phyloP scores from a whole-genome alignment of 345 rosid species.

The Adansonia digitata region DNA sequence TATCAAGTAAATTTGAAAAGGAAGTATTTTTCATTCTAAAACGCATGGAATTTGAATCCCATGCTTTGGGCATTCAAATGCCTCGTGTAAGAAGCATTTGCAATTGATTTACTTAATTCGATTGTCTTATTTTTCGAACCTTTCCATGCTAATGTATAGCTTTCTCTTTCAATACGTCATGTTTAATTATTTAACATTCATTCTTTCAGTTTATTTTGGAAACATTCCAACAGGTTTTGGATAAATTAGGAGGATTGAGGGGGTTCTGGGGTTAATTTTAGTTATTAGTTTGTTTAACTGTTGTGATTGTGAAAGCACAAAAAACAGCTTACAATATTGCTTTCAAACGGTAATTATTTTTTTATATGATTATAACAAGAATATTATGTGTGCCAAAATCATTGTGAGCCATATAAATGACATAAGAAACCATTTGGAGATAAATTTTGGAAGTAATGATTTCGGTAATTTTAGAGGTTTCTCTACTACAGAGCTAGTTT shows the following conservation, averaged over 20 bases:
- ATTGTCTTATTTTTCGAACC: too few relatives aligned
- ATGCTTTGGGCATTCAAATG: too few relatives aligned
- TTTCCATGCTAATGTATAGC: too few relatives aligned
- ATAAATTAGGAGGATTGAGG: neutral
- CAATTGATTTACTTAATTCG: too few relatives aligned
- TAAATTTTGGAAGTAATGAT: neutral
- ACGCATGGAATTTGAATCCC: too few relatives aligned
- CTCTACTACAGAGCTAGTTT: neutral
- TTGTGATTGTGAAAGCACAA: neutral
- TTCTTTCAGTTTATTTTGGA: too few relatives aligned
- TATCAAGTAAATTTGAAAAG: too few relatives aligned
- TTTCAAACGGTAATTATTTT: neutral
- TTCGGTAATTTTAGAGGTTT: neutral
- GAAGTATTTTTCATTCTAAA: too few relatives aligned
- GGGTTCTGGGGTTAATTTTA: neutral
- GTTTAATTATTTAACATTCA: too few relatives aligned
- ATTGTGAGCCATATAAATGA: neutral
- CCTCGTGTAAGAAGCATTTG: too few relatives aligned
- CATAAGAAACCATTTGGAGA: neutral
- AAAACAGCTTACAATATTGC: neutral
- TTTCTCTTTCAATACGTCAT: too few relatives aligned
- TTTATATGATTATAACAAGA: neutral
- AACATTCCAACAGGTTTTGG: too few relatives aligned
- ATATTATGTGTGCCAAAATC: neutral
- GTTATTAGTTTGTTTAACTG: neutral